Conservation (phyloP, 2,329 filamentous ascomycete species). For the Sclerotinia trifoliorum region DNA sequence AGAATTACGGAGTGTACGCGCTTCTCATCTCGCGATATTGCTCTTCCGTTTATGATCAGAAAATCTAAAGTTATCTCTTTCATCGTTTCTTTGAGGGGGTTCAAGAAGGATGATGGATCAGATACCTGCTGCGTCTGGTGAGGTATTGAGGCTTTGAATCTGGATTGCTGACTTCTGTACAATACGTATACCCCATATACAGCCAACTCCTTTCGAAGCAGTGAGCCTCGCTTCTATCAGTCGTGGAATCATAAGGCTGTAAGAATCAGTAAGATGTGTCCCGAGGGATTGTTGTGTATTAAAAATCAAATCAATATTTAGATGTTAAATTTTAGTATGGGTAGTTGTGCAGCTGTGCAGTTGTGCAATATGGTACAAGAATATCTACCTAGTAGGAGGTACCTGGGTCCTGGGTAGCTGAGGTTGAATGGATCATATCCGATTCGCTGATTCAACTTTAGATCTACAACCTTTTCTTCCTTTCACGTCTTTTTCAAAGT, state of each 20-base stretch:
- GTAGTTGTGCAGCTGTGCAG: no score
- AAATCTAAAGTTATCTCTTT: background rate
- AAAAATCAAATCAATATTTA: background rate
- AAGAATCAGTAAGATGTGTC: background rate
- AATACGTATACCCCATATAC: background rate
- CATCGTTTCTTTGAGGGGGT: background rate
- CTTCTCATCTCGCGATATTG: background rate
- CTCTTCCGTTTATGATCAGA: background rate
- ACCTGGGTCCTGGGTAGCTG: background rate
- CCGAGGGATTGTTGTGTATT: background rate
- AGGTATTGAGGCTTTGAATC: background rate
- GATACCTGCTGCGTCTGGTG: background rate
- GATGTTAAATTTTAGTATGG: background rate
- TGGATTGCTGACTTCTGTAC: background rate
- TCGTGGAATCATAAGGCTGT: background rate
- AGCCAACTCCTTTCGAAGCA: background rate
- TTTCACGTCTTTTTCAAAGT: no score
- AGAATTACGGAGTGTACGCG: background rate
- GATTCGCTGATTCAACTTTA: background rate
- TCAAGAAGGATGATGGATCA: background rate
- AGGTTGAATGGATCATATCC: background rate
- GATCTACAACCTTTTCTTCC: background rate
- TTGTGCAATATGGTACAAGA: background rate
- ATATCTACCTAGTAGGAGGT: no score
- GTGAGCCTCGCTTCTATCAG: background rate